Evolutionary conservation across 2,329 filamentous ascomycete species (phyloP).

Genomic region (Gremmenia infestans): DNA sequence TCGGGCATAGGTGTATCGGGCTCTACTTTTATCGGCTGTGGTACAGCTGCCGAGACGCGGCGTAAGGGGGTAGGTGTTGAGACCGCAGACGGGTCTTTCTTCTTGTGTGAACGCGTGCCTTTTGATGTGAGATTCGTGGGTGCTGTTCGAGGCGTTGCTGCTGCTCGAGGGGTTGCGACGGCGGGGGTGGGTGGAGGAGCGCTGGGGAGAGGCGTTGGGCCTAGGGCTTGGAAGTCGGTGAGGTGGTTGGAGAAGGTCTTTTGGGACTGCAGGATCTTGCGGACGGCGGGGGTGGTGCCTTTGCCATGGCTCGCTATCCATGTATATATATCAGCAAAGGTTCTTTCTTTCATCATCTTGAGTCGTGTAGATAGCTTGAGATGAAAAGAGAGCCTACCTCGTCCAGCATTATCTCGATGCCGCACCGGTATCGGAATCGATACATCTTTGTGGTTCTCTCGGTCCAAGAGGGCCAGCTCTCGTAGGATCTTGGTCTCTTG

Average conservation of each 20-base stretch:
- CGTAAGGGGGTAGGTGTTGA: slow-evolving; percentile 16
- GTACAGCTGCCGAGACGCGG: slow-evolving; percentile 11
- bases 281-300: slow-evolving; percentile 46
- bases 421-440: slow-evolving; percentile 64
- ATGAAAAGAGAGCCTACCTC: slow-evolving; percentile 29
- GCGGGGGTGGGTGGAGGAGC: slow-evolving; percentile 26
- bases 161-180: slow-evolving; percentile 11
- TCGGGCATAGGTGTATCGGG: slow-evolving; percentile 36
- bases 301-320: slow-evolving; percentile 28
- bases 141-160: slow-evolving; percentile 3
- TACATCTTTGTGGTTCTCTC: slow-evolving; percentile 70
- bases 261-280: slow-evolving; percentile 73
- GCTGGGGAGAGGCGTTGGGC: slow-evolving; percentile 35
- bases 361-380: not conserved
- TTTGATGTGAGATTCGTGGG: slow-evolving; percentile 17
- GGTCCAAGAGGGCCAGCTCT: slow-evolving; percentile 79
- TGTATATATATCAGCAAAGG: not conserved
- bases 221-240: slow-evolving; percentile 67
- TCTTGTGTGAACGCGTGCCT: slow-evolving; percentile 27
- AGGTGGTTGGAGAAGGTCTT: slow-evolving; percentile 82
- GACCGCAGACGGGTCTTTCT: slow-evolving; percentile 22
- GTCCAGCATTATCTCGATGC: slow-evolving; percentile 39
- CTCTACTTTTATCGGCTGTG: slow-evolving; percentile 28
- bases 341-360: not conserved
- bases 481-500: slow-evolving; percentile 78